Evolutionary conservation across 495 filamentous ascomycete genomes (phyloP), one percentile per base, ranked within the genome.

Genomic region (Trichoderma reesei): DNA sequence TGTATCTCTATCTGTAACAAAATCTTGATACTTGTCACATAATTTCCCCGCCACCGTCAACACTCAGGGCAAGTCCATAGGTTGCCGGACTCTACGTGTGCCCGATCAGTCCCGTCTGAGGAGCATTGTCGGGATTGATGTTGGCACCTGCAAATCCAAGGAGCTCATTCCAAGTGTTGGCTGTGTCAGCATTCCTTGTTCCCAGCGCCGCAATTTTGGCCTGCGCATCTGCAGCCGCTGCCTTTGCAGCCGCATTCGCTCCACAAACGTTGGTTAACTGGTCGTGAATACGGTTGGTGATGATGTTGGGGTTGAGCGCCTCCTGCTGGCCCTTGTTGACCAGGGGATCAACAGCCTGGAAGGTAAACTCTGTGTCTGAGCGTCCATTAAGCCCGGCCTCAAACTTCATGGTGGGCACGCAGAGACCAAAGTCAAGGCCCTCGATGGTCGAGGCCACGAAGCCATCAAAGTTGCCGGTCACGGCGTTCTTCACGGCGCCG

Each of bases 221-320:
- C 71, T 79, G 72, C 16, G 82, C 83, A 3, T 63, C 69, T 59
- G 63, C 62, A 71, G 78, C 81, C 3, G 76, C 75, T 41, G 73
- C 68, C 72, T 79, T 74, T 62, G 82, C 83, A 39, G 83, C 83
- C 41, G 73, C 71, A 71, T 82, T 83, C 59, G 83, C 83, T 46
- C 71, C 74, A 76, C 83, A 86, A 48, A 83, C 76, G 71, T 81
- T 81, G 71, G 59, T 78, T 39, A 86, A 76, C 76, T 85, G 82
- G 72, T 86, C 82, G 70, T 82, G 83, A 70, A 86, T 79, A 63
- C 82, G 80, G 78, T 85, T 86, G 74, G 83, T 83, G 77, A 86
- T 87, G 78, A 86, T 87, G 74, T 79, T 79, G 64, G 81, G 81
- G 75, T 84, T 83, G 42, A 85, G 74, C 5, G 81, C 81, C 66